phyloP scores from a whole-genome alignment of 345 rosid genomes.

The Mangifera indica region DNA sequence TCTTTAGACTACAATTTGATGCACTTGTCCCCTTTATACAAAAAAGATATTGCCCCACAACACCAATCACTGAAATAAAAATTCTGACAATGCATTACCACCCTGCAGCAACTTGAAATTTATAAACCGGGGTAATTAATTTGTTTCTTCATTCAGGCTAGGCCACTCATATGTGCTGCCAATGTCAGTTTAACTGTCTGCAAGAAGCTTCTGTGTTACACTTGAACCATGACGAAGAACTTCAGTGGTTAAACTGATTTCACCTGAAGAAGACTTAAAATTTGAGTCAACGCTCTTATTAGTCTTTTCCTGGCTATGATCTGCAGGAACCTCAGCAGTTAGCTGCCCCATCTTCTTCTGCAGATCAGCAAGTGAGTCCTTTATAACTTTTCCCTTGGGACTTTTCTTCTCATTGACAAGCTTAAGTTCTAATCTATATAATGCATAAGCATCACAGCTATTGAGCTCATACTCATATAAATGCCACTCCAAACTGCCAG shows the following conservation, averaged over 20 bases:
- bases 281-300: conserved; percentile 22
- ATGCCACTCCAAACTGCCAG: conserved; percentile 73
- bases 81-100: not conserved
- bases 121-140: not conserved
- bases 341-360: conserved; percentile 84
- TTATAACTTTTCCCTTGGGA: conserved; percentile 52
- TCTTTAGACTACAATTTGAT: not conserved
- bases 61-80: not conserved
- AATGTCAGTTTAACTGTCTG: not conserved
- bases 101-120: not conserved
- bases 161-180: conserved; percentile 13
- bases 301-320: conserved; percentile 29
- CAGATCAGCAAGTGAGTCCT: conserved; percentile 69
- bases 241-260: conserved; percentile 17
- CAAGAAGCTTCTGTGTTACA: conserved; percentile 11
- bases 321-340: conserved; percentile 57
- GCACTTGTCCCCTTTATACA: not conserved
- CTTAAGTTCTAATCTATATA: conserved; percentile 72
- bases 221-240: conserved; percentile 10
- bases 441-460: conserved; percentile 51
- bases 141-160: conserved; percentile 3
- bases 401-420: conserved; percentile 56
- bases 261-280: conserved; percentile 14
- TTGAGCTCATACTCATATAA: conserved; percentile 65
- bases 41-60: not conserved